Evolutionary conservation across 257 asterid genomes (phyloP).

Genomic region (Handroanthus guayacan): DNA sequence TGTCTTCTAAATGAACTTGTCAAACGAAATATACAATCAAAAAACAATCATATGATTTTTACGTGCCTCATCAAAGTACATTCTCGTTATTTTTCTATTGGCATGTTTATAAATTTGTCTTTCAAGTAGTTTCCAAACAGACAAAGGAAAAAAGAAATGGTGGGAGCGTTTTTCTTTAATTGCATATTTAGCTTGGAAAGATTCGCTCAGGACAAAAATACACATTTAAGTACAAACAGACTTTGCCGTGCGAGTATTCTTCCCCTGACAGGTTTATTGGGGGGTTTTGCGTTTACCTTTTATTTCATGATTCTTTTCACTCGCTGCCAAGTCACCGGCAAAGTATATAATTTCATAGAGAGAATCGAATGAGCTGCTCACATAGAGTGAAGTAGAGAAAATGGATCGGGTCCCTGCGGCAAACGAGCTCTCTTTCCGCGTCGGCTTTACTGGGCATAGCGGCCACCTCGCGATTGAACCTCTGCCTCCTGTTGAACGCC

Average conservation of each 20-base stretch:
- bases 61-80: too few species aligned
- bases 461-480: conserved; percentile 89
- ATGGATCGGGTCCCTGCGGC: conserved; percentile 67
- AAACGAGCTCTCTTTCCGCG: conserved; percentile 72
- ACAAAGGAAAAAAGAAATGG: too few species aligned
- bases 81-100: too few species aligned
- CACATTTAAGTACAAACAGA: too few species aligned
- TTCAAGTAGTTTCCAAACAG: too few species aligned
- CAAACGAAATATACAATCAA: too few species aligned
- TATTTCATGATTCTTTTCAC: not conserved
- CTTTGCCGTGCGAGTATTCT: not conserved
- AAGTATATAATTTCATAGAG: not conserved
- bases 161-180: too few species aligned
- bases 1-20: too few species aligned
- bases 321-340: not conserved
- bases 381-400: conserved; percentile 22
- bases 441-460: conserved; percentile 89
- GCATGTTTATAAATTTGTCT: too few species aligned
- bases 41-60: too few species aligned
- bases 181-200: too few species aligned
- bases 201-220: too few species aligned
- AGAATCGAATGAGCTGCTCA: conserved; percentile 25
- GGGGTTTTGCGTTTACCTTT: not conserved
- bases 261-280: not conserved
- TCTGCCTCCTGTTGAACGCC: conserved; percentile 79